A percentile compares a stretch with the other conserved stretches of the same genome.
Conservation (phyloP, 2,329 filamentous ascomycete species). For the Clarireedia paspali region DNA sequence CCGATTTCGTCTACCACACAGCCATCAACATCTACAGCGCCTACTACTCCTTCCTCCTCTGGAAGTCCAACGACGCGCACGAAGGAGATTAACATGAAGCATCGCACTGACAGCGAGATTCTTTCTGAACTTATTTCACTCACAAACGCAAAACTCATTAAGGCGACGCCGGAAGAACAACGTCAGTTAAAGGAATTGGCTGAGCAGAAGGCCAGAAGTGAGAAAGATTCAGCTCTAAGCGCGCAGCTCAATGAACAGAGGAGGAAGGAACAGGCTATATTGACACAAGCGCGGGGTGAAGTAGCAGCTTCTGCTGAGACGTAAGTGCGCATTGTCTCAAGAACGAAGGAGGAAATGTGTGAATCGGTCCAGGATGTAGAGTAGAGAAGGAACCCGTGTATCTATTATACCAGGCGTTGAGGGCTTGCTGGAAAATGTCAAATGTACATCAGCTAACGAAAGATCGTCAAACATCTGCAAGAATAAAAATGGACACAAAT, state of each 20-base stretch:
- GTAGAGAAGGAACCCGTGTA: slow-evolving; percentile 4
- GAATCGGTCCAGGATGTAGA: neutral
- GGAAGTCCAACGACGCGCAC: slow-evolving; percentile 25
- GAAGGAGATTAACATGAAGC: slow-evolving; percentile 53
- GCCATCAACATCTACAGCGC: slow-evolving; percentile 32
- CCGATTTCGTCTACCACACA: slow-evolving; percentile 26
- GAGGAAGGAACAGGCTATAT: slow-evolving; percentile 53
- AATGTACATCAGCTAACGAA: neutral
- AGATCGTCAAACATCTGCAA: neutral
- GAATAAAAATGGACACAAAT: neutral
- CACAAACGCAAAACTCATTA: slow-evolving; percentile 51
- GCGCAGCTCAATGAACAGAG: slow-evolving; percentile 46
- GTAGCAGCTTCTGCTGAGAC: slow-evolving; percentile 4
- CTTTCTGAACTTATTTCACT: slow-evolving; percentile 52
- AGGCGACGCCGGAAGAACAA: slow-evolving; percentile 52
- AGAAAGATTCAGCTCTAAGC: slow-evolving; percentile 47
- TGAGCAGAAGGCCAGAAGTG: slow-evolving; percentile 43
- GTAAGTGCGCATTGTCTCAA: neutral
- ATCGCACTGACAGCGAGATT: slow-evolving; percentile 53
- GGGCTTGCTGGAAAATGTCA: neutral
- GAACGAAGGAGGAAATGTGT: neutral
- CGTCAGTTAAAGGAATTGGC: slow-evolving; percentile 49
- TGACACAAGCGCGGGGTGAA: slow-evolving; percentile 43
- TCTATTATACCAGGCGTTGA: slow-evolving; percentile 19
- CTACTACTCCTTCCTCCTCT: slow-evolving; percentile 22